Base-by-base conservation (phyloP, 768 basidiomycete genomes). In the Naganishia antarctica region DNA sequence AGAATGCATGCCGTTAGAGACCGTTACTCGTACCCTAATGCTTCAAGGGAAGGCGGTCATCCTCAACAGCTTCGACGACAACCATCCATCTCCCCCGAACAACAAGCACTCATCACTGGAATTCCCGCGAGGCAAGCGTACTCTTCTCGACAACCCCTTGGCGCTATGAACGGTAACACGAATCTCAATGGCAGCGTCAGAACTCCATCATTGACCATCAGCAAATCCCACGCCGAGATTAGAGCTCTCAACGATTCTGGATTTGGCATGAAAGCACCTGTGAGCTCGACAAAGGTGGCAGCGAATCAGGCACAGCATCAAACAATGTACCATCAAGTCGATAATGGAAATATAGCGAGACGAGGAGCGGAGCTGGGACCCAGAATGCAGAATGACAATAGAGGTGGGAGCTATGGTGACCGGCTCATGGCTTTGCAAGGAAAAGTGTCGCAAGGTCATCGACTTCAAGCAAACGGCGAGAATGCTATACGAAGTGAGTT, bases 341-440 rank as follows among this genome's bases (percentile, higher is more conserved):
- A 25, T 3, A 34, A 25, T 37, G 34, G 1, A 8, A 37, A 29
- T 37, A 21, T 29, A 26, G 53, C 37, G 21, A 40, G 26, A 25
- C 53, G 23, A 37, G 23, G 37, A 13, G 25, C 53, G 18, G 31
- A 57, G 23, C 37, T 23, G 8, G 40, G n/a, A 34, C 9, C 12
- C 7, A 37, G 37, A 18, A 25, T 32, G 2, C n/a, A 21, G 37
- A 23, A 40, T 3, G 53, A 57, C 37, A 57, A 41, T 6, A 16
- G 26, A n/a, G n/a, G n/a, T 57, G 31, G 53, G 4, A 57, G 16
- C 23, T 57, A 57, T 34, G 37, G 32, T 41, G 53, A 57, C 16
- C 53, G 53, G 1, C n/a, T 57, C 23, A 57, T 57, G 53, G 53
- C 53, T 57, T 40, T 57, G 37, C 53, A 41, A 40, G 53, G 53